Percentiles rank a stretch among this genome's conserved stretches.
phyloP scores from a whole-genome alignment of 108 stramenopile species.

The Skeletonema menzelii region DNA sequence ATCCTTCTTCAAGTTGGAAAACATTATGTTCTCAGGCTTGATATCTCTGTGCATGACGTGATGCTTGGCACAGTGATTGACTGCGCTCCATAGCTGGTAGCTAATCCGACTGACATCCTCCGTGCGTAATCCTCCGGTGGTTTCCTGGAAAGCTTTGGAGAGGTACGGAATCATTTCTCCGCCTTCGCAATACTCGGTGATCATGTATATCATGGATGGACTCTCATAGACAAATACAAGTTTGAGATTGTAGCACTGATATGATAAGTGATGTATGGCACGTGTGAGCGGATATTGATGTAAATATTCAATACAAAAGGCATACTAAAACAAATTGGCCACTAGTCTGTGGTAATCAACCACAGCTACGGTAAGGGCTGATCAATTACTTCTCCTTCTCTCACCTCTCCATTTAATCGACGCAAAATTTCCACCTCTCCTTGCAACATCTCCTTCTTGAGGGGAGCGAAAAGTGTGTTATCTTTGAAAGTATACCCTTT shows the following conservation, averaged over 20 bases:
- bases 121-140: conserved; percentile 56
- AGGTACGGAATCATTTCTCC: conserved; percentile 87
- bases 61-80: conserved; percentile 75
- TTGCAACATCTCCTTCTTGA: conserved; percentile 67
- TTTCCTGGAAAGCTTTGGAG: conserved; percentile 12
- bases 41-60: conserved; percentile 72
- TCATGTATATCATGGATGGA: conserved; percentile 53
- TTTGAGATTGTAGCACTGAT: conserved; percentile 37
- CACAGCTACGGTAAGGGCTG: too few relatives aligned
- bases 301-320: neutral
- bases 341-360: too few relatives aligned
- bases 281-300: neutral
- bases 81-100: conserved; percentile 74
- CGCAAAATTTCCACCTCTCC: conserved; percentile 76
- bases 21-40: conserved; percentile 75
- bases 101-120: conserved; percentile 84
- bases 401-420: conserved; percentile 48
- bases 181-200: conserved; percentile 81
- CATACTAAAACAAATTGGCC: too few relatives aligned
- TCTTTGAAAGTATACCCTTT: conserved; percentile 84
- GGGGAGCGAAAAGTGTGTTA: conserved; percentile 71
- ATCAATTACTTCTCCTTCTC: neutral
- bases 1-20: conserved; percentile 41
- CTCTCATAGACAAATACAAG: conserved; percentile 73
- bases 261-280: neutral